Conservation (phyloP, 2,329 filamentous ascomycete genomes). For the Arthrobotrys musiformis region DNA sequence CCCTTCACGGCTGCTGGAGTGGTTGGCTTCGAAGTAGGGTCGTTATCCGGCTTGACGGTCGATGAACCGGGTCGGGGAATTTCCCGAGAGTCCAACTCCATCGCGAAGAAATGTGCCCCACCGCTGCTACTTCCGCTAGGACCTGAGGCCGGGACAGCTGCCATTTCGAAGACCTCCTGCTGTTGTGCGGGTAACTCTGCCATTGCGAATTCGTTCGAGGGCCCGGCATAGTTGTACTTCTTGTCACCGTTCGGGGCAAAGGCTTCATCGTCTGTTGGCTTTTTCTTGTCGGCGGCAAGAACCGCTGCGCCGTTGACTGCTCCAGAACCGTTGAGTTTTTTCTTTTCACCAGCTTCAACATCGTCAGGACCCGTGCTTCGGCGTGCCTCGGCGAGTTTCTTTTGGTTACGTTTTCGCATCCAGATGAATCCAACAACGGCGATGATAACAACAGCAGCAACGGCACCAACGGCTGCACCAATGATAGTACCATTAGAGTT, state of each 20-base stretch:
- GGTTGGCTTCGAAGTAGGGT: constrained; percentile 24
- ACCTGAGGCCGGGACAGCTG: neutral
- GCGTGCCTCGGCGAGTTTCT: constrained; percentile 43
- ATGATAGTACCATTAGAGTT: constrained; percentile 47
- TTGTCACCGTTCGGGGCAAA: constrained; percentile 11
- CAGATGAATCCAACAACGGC: constrained; percentile 42
- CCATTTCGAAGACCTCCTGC: constrained; percentile 49
- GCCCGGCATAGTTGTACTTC: neutral
- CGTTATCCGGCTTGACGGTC: constrained; percentile 41
- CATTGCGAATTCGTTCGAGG: constrained; percentile 17
- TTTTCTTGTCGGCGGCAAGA: constrained; percentile 18
- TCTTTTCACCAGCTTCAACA: constrained; percentile 42
- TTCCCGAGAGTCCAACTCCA: constrained; percentile 52
- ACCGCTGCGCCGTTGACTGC: constrained; percentile 14
- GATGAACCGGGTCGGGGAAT: constrained; percentile 38
- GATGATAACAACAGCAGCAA: constrained; percentile 34
- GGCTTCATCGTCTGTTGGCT: neutral
- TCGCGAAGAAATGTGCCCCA: constrained; percentile 45
- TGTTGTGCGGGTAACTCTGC: constrained; percentile 44
- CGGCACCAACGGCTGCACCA: constrained; percentile 45
- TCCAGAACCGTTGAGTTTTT: neutral
- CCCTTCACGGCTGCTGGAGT: constrained; percentile 5
- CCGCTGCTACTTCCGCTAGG: neutral
- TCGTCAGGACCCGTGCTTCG: constrained; percentile 9
- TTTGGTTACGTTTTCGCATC: constrained; percentile 53